A percentile compares a stretch with the other conserved stretches of the same genome.
These are phyloP conservation scores for Clonostachys sp. DNA, from an alignment of 2,329 filamentous ascomycete genomes.

Conservation along the genomic window DNA sequence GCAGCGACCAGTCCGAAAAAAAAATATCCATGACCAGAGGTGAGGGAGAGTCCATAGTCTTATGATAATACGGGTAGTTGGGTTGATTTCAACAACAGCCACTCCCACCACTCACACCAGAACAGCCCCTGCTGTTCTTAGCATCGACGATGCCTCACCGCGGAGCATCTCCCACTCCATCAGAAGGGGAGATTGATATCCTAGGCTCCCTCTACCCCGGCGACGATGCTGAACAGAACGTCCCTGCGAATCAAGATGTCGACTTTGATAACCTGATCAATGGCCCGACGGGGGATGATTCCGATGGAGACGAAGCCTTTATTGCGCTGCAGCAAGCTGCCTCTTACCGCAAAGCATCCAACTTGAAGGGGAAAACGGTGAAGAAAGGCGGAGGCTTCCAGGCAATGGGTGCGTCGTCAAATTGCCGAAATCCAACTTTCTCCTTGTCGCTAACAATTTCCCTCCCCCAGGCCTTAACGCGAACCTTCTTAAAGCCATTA, in stretches of 20 bases:
- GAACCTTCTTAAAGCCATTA: slow-evolving; percentile 83
- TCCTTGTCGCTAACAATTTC: not conserved
- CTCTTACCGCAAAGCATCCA: slow-evolving; percentile 79
- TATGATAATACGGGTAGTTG: too few species aligned
- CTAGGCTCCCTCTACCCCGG: slow-evolving; percentile 69
- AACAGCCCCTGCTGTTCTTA: too few species aligned
- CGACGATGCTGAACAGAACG: slow-evolving; percentile 37
- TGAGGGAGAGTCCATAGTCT: not conserved
- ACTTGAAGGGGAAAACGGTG: slow-evolving; percentile 76
- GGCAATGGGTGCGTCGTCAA: slow-evolving; percentile 64
- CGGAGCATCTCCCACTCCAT: slow-evolving; percentile 74
- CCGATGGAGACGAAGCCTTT: slow-evolving; percentile 77
- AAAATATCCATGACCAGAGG: slow-evolving; percentile 2
- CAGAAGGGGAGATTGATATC: slow-evolving; percentile 91
- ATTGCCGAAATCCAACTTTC: not conserved
- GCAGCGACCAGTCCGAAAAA: slow-evolving; percentile 15
- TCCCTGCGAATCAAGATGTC: slow-evolving; percentile 36
- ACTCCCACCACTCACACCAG: too few species aligned
- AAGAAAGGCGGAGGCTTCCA: slow-evolving; percentile 98
- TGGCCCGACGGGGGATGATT: slow-evolving; percentile 41
- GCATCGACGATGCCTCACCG: slow-evolving; percentile 59
- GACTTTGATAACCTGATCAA: slow-evolving; percentile 61
- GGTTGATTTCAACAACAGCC: too few species aligned
- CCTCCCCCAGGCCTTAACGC: slow-evolving; percentile 60
- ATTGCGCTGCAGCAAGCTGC: slow-evolving; percentile 85